Evolutionary conservation across 768 basidiomycete species (phyloP).

Genomic region (Leucogyrophana mollusca): DNA sequence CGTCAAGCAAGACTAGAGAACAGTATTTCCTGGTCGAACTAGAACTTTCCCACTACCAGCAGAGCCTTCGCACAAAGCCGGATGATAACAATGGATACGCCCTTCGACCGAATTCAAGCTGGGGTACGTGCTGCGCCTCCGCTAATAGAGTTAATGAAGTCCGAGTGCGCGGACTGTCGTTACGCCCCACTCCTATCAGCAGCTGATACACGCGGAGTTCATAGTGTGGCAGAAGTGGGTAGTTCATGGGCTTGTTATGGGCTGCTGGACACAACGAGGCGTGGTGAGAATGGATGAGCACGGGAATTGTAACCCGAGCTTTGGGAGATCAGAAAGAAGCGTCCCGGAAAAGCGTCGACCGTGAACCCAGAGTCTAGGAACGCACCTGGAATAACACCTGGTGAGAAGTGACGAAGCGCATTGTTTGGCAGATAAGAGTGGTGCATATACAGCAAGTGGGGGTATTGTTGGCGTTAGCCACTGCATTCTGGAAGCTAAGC

Average conservation of each 20-base stretch:
- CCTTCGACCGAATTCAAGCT: no score
- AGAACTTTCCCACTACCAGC: no score
- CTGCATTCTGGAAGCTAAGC: not conserved
- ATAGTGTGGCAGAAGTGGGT: constrained; percentile 5
- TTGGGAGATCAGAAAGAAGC: not conserved
- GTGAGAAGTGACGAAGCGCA: no score
- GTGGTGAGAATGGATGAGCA: constrained; percentile 7
- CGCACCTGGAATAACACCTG: no score
- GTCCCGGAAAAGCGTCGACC: no score
- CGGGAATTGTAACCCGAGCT: no score
- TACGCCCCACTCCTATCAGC: constrained; percentile 22
- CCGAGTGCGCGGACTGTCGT: constrained; percentile 6
- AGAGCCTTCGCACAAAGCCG: no score
- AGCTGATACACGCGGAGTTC: constrained; percentile 13
- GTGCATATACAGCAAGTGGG: constrained; percentile 2
- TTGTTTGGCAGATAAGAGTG: constrained; percentile 3
- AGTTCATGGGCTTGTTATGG: not conserved
- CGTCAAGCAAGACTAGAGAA: no score
- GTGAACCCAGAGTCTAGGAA: no score
- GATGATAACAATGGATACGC: no score
- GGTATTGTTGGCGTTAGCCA: constrained; percentile 1
- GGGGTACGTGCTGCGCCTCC: constrained; percentile 1
- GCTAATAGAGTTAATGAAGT: constrained; percentile 6
- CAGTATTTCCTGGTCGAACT: no score
- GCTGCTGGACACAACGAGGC: constrained; percentile 12